Evolutionary conservation across 768 basidiomycete species (phyloP), one percentile per base, ranked within the genome.

Genomic region (Hirschioporus abietinus): DNA sequence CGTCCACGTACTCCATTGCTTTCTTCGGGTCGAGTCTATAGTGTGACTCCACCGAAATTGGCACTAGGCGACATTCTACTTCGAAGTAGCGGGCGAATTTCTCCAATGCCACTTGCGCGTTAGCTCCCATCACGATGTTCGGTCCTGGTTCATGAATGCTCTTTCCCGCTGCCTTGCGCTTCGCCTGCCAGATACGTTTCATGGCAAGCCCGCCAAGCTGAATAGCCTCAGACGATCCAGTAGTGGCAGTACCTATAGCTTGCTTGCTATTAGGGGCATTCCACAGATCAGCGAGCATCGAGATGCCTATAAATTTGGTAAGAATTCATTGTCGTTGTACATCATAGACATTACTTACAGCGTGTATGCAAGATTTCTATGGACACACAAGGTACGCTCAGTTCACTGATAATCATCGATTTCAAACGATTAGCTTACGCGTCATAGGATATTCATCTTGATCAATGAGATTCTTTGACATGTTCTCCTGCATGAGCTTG

Each of bases 1-100:
- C 88, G 70, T 90, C 89, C 18, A 90, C 81, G 63, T 79, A 84
- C 58, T 89, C 78, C 79, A 89, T 84, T 0, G 86, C 86, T 63
- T 80, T 82, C 73, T 87, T 82, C 1, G 89, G 82, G 66, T 90
- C 89, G 72, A 96, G 88, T 65, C 91, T 86, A 70, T 94, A 92
- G 42, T 91, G 88, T 75, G 81, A 89, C 73, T 85, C 85, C n/a
- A 77, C 79, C 58, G 81, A 83, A 70, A 90, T 82, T 1, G 89
- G 89, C 1, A 90, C 88, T 6, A 88, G 80, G 10, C 88, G 77
- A 62, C 78, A 81, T 69, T 90, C 89, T 57, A 89, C 87, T 58
- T 89, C 88, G 64, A 87, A 87, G 76, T 86, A 85, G 42, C 87
- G 78, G 7, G 88, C 89, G 68, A 88, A 89, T 75, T 88, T 89